These are phyloP conservation scores for Closterium sp. DNA, from an alignment of 139 green algal species.

Conservation along the genomic window DNA sequence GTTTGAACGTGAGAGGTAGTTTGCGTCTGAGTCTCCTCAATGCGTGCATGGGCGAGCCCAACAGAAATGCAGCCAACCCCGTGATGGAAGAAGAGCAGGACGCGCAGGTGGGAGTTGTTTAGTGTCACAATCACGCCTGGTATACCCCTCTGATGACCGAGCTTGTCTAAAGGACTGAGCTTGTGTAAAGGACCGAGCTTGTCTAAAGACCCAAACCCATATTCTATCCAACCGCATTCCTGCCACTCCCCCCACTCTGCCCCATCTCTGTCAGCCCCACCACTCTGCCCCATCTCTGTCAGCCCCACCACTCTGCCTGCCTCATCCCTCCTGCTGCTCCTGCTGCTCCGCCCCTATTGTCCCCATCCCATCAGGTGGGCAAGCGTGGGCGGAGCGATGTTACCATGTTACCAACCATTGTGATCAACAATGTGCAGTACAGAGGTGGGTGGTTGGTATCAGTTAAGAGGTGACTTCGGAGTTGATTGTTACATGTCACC, in stretches of 20 bases:
- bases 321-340: background rate
- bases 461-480: slow-evolving; percentile 7
- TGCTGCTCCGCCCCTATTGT: background rate
- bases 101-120: slow-evolving; percentile 50
- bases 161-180: too few relatives aligned
- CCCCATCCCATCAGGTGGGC: slow-evolving; percentile 34
- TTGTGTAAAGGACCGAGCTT: too few relatives aligned
- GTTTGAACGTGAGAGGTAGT: too few relatives aligned
- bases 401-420: slow-evolving; percentile 81
- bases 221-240: background rate
- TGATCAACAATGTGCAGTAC: slow-evolving; percentile 74
- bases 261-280: too few relatives aligned
- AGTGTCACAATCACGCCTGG: background rate
- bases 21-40: too few relatives aligned
- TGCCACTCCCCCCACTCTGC: too few relatives aligned
- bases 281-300: too few relatives aligned
- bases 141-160: background rate
- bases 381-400: slow-evolving; percentile 55
- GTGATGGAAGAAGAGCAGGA: slow-evolving; percentile 73
- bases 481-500: background rate
- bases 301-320: background rate
- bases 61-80: slow-evolving; percentile 53
- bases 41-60: slow-evolving; percentile 64
- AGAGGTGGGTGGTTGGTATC: background rate
- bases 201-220: background rate